Base-by-base conservation (phyloP, 768 basidiomycete genomes). In the Kwoniella pini region DNA sequence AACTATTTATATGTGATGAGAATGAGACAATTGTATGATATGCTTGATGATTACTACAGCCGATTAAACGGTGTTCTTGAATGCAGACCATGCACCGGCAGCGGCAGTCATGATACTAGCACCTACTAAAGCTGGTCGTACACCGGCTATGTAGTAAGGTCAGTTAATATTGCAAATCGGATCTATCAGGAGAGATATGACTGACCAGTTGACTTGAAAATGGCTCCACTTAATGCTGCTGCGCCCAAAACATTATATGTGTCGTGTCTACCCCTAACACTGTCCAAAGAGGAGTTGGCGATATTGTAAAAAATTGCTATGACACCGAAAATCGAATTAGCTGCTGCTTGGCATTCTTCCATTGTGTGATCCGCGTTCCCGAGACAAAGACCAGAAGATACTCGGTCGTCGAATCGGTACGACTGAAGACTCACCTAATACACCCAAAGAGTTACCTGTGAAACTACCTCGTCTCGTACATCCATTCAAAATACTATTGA, bases 371-470 rank as follows among this genome's bases (percentile, higher is more conserved):
- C n/a, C n/a, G n/a, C n/a, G n/a, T n/a, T n/a, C n/a, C n/a, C n/a
- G n/a, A n/a, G n/a, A n/a, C n/a, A n/a, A n/a, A n/a, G n/a, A n/a
- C n/a, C n/a, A n/a, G n/a, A n/a, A n/a, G n/a, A n/a, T n/a, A n/a
- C n/a, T n/a, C n/a, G 10, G 46, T 49, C 5, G 7, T 5, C 9
- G 26, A 10, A 26, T 49, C 24, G 13, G 7, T 12, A 49, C 1
- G 39, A 27, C 10, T 10, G 19, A 17, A 30, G 15, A 84, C 90
- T 80, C 73, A 97, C 96, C 96, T 65, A 98, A 83, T 64, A 97
- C 90, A 78, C 96, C 96, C 78, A 94, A 90, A 75, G 92, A 96
- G 83, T 98, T 99, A 74, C 93, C 96, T 80, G 96, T 88, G 81
- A 95, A 96, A 45, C 91, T 95, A 30, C 96, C 96, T 81, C 96